phyloP scores from a whole-genome alignment of 208 protist species.

The Leishmania lainsoni region DNA sequence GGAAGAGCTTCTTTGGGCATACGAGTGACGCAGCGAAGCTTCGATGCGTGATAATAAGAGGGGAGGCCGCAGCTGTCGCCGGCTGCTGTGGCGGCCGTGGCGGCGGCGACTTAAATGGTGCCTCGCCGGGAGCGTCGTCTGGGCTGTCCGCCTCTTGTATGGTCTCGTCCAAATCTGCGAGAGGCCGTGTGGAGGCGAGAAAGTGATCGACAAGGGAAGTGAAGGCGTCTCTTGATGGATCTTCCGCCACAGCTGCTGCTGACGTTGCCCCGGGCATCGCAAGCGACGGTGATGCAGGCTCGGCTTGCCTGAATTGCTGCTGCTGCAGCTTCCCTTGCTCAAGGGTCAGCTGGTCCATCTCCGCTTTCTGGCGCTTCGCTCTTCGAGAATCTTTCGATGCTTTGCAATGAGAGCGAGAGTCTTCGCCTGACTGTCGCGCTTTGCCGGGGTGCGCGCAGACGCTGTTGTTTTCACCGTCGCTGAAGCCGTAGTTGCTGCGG shows the following conservation, averaged over 20 bases:
- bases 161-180: constrained; percentile 73
- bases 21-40: constrained; percentile 72
- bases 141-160: constrained; percentile 22
- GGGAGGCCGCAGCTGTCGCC: constrained; percentile 1
- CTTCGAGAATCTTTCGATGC: constrained; percentile 34
- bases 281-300: background rate
- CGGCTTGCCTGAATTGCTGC: background rate
- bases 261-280: background rate
- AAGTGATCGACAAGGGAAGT: constrained; percentile 34
- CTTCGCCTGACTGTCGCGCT: constrained; percentile 1
- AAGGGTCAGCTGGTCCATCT: constrained; percentile 29
- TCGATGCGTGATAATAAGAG: constrained; percentile 52
- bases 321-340: constrained; percentile 14
- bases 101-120: background rate
- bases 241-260: background rate
- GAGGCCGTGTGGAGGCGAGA: constrained; percentile 41
- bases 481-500: background rate
- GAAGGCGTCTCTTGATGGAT: constrained; percentile 24
- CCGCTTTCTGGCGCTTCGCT: constrained; percentile 27
- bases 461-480: constrained; percentile 5
- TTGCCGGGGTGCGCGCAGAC: background rate
- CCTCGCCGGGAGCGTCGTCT: background rate
- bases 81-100: background rate
- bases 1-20: constrained; percentile 89
- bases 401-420: constrained; percentile 37